phyloP scores from a whole-genome alignment of 192 early-diverging fungal species.

The Tieghemiomyces parasiticus region DNA sequence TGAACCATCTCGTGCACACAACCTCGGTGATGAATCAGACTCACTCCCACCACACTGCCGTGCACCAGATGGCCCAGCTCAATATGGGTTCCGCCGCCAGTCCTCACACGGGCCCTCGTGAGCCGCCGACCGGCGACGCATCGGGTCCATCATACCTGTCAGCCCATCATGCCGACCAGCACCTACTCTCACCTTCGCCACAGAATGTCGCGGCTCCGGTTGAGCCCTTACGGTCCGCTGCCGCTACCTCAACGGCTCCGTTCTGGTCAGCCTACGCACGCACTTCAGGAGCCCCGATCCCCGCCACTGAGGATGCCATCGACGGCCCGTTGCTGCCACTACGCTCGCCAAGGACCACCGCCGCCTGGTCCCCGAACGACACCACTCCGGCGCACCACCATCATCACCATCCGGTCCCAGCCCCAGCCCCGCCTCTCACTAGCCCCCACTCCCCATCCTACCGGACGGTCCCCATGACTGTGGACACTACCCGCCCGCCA shows the following conservation, averaged over 20 bases:
- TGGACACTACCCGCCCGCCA: not conserved
- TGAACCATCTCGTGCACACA: not conserved
- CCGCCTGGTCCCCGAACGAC: too few relatives aligned
- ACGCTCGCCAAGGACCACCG: too few relatives aligned
- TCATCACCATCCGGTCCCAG: not conserved
- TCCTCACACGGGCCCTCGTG: not conserved
- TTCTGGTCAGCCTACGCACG: too few relatives aligned
- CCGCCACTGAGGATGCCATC: too few relatives aligned
- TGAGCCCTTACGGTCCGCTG: too few relatives aligned
- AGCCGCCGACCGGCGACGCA: not conserved
- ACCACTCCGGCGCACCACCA: not conserved
- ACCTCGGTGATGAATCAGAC: not conserved
- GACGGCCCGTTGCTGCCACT: too few relatives aligned
- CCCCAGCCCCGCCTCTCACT: not conserved
- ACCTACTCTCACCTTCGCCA: not conserved
- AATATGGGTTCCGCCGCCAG: not conserved
- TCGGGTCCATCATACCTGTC: not conserved
- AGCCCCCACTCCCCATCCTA: not conserved
- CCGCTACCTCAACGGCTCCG: too few relatives aligned
- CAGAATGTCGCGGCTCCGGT: too few relatives aligned
- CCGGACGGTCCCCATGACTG: not conserved
- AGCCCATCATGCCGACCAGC: not conserved
- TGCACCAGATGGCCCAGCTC: not conserved
- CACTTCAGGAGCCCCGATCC: too few relatives aligned
- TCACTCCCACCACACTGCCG: not conserved